Percentiles rank a stretch among this genome's conserved stretches.
Conservation (phyloP, 2,329 filamentous ascomycete genomes). For the Pochonia chlamydosporia region DNA sequence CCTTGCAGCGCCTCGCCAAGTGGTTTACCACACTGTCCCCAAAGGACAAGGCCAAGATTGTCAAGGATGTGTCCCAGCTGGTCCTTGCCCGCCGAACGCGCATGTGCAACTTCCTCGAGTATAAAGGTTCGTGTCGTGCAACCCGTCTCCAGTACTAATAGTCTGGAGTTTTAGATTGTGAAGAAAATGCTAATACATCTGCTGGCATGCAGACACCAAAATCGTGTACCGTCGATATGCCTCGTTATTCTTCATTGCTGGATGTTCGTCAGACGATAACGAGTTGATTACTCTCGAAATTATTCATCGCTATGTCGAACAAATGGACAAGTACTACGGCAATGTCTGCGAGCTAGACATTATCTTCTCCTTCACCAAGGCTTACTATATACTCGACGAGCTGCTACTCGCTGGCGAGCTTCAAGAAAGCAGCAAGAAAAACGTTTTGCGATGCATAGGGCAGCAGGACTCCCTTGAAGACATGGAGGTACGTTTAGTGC, state of each 20-base stretch:
- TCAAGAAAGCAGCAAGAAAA: slow-evolving; percentile 99
- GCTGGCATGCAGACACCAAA: slow-evolving; percentile 69
- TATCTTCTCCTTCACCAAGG: slow-evolving; percentile 99
- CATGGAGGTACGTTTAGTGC: slow-evolving; percentile 78
- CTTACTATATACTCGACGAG: slow-evolving; percentile 98
- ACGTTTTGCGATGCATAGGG: slow-evolving; percentile 89
- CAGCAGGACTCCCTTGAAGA: slow-evolving; percentile 98
- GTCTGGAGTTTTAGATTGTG: background rate
- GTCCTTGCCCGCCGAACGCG: slow-evolving; percentile 92
- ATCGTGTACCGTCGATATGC: slow-evolving; percentile 98
- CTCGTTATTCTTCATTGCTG: slow-evolving; percentile 98
- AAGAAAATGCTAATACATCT: slow-evolving; percentile 1
- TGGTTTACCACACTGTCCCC: slow-evolving; percentile 98
- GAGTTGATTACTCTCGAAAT: slow-evolving; percentile 97
- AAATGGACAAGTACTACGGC: slow-evolving; percentile 99
- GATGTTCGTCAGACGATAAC: slow-evolving; percentile 94
- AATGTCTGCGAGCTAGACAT: slow-evolving; percentile 99
- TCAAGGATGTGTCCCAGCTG: slow-evolving; percentile 98
- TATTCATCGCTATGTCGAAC: slow-evolving; percentile 98
- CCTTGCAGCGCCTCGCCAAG: slow-evolving; percentile 81
- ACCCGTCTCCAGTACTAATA: background rate
- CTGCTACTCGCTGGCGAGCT: slow-evolving; percentile 91
- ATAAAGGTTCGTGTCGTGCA: slow-evolving; percentile 68
- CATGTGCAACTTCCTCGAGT: slow-evolving; percentile 99
- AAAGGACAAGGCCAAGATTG: slow-evolving; percentile 98